A percentile compares a stretch with the other conserved stretches of the same genome.
Evolutionary conservation across 176 grass and related monocot genomes (phyloP).

Genomic region (Ananas comosus): DNA sequence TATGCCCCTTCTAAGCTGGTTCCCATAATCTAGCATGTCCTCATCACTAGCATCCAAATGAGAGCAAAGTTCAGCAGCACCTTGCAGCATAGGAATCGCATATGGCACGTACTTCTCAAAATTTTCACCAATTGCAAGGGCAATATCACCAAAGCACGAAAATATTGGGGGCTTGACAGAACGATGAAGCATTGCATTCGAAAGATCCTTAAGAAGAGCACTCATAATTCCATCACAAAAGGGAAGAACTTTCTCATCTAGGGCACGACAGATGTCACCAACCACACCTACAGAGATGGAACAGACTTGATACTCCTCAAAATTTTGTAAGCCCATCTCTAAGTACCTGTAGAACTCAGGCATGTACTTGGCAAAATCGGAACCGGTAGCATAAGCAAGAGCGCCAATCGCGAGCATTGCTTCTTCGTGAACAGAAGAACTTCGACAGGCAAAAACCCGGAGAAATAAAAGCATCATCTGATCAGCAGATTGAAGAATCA

Average conservation of each 20-base stretch:
- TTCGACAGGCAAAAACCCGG: conserved; percentile 62
- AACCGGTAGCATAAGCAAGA: conserved; percentile 82
- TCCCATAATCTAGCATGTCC: conserved; percentile 75
- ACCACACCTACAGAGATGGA: conserved; percentile 81
- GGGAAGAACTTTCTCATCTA: conserved; percentile 78
- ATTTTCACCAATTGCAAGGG: conserved; percentile 79
- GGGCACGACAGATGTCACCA: conserved; percentile 71
- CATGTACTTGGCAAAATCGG: conserved; percentile 83
- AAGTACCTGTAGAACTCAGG: conserved; percentile 68
- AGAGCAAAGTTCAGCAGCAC: conserved; percentile 54
- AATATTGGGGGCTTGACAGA: conserved; percentile 81
- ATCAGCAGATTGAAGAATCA: conserved; percentile 61
- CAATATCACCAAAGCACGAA: conserved; percentile 80
- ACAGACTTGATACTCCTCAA: conserved; percentile 87
- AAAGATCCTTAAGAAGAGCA: conserved; percentile 77
- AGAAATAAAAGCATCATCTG: conserved; percentile 84
- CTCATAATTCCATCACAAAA: conserved; percentile 87
- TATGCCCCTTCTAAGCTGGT: conserved; percentile 70
- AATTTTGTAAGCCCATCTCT: conserved; percentile 74
- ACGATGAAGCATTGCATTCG: conserved; percentile 64
- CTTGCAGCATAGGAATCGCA: conserved; percentile 74
- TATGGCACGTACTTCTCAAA: conserved; percentile 91
- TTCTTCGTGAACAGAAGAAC: conserved; percentile 85
- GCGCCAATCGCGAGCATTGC: conserved; percentile 87
- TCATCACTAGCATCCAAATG: conserved; percentile 62